These are phyloP conservation scores for Botrytis elliptica DNA, from an alignment of 2,329 filamentous ascomycete genomes.

Conservation along the genomic window DNA sequence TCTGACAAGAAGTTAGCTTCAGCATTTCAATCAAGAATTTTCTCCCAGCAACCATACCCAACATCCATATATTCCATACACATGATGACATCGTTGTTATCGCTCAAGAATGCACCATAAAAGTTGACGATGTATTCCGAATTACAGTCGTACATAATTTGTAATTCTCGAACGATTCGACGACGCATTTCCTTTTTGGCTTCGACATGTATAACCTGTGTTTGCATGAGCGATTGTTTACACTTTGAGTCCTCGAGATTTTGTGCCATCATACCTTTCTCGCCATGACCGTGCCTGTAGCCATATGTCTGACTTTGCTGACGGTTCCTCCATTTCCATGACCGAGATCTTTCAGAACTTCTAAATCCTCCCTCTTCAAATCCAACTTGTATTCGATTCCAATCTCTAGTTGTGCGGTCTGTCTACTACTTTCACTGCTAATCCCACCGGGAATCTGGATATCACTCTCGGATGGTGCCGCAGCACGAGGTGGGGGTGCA, in stretches of 20 bases:
- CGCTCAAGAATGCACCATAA: slow-evolving; percentile 95
- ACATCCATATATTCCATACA: slow-evolving; percentile 99
- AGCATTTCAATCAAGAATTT: not conserved
- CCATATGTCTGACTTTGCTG: slow-evolving; percentile 94
- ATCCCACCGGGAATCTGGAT: slow-evolving; percentile 60
- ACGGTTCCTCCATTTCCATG: slow-evolving; percentile 97
- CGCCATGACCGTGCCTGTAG: slow-evolving; percentile 95
- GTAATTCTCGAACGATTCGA: slow-evolving; percentile 92
- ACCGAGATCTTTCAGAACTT: slow-evolving; percentile 90
- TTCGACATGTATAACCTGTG: slow-evolving; percentile 92
- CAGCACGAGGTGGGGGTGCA: slow-evolving; percentile 69
- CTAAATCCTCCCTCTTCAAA: slow-evolving; percentile 84
- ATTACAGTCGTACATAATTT: slow-evolving; percentile 98
- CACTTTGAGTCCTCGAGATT: not conserved
- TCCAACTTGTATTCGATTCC: slow-evolving; percentile 96
- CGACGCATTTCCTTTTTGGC: slow-evolving; percentile 96
- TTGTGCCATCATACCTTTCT: slow-evolving; percentile 68
- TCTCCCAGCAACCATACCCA: slow-evolving; percentile 65
- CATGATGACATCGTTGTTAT: slow-evolving; percentile 97
- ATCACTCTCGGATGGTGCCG: slow-evolving; percentile 71
- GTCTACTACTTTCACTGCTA: slow-evolving; percentile 54
- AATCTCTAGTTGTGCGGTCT: slow-evolving; percentile 78
- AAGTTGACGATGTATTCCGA: slow-evolving; percentile 97
- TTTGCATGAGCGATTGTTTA: slow-evolving; percentile 13
- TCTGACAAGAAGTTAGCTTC: slow-evolving; percentile 49